Conservation (phyloP, 2,329 filamentous ascomycete genomes). For the Colletotrichum gigasporum region DNA sequence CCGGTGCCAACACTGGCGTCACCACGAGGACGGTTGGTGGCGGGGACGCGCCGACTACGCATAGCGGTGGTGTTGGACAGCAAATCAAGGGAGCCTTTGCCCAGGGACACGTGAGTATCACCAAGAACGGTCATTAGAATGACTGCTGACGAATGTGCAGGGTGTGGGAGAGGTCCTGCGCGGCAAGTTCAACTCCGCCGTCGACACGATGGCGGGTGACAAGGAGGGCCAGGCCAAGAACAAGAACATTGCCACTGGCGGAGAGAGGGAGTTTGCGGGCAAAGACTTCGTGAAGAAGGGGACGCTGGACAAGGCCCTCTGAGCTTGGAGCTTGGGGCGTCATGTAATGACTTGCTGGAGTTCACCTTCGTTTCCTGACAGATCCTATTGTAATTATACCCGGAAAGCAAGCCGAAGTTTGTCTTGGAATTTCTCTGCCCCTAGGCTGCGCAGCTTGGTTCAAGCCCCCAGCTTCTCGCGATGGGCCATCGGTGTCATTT, state of each 20-base stretch:
- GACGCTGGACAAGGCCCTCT: constrained; percentile 24
- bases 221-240: constrained; percentile 44
- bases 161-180: constrained; percentile 30
- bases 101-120: constrained; percentile 25
- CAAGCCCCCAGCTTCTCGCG: no score
- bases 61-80: constrained; percentile 5
- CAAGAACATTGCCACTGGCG: constrained; percentile 34
- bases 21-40: constrained; percentile 7
- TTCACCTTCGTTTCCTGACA: no score
- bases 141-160: neutral
- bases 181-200: constrained; percentile 45
- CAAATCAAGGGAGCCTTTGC: constrained; percentile 31
- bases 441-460: no score
- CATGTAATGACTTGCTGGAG: no score
- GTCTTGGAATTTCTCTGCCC: no score
- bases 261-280: constrained; percentile 30
- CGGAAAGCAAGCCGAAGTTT: no score
- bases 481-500: no score
- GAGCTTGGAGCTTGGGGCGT: no score
- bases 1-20: no score
- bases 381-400: no score
- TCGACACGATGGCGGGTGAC: constrained; percentile 42
- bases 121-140: no score
- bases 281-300: constrained; percentile 31
- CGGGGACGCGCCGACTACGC: constrained; percentile 26